Conservation (phyloP, 345 rosid genomes). For the Crucihimalaya himalaica region DNA sequence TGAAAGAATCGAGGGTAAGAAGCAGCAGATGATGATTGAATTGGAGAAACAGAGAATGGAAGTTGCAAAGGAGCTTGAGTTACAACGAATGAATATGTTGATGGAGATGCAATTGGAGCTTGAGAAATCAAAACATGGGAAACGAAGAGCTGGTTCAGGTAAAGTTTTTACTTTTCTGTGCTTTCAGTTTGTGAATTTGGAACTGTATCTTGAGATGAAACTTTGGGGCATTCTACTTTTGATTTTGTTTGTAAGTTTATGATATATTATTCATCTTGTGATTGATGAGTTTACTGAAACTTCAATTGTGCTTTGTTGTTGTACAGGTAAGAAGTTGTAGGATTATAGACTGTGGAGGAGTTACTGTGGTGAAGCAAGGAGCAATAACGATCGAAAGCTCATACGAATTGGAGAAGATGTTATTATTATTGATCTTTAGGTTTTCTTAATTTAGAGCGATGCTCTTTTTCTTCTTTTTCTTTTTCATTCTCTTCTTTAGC, state of each 20-base stretch:
- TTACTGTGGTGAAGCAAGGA: slow-evolving; percentile 26
- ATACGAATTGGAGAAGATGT: slow-evolving; percentile 33
- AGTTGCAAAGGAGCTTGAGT: slow-evolving; percentile 68
- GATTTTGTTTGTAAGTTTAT: background rate
- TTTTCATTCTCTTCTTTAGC: slow-evolving; percentile 13
- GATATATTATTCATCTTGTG: background rate
- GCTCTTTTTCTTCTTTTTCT: slow-evolving; percentile 1
- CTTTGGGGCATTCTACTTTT: background rate
- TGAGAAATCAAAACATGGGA: slow-evolving; percentile 52
- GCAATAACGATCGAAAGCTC: slow-evolving; percentile 28
- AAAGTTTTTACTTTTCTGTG: slow-evolving; percentile 22
- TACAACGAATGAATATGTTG: slow-evolving; percentile 71
- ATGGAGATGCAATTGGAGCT: slow-evolving; percentile 70
- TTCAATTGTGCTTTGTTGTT: slow-evolving; percentile 6
- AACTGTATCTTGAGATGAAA: background rate
- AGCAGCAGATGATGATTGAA: slow-evolving; percentile 67
- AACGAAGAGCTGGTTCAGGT: slow-evolving; percentile 42
- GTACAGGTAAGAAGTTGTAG: slow-evolving; percentile 40
- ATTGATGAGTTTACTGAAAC: slow-evolving; percentile 8
- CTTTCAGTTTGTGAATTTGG: background rate
- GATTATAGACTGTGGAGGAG: slow-evolving; percentile 31
- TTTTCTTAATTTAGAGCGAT: slow-evolving; percentile 30
- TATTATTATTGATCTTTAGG: slow-evolving; percentile 37
- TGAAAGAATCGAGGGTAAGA: slow-evolving; percentile 64
- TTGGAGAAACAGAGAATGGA: slow-evolving; percentile 83